phyloP scores from a whole-genome alignment of 2,329 filamentous ascomycete genomes.

The Talaromyces sp. region DNA sequence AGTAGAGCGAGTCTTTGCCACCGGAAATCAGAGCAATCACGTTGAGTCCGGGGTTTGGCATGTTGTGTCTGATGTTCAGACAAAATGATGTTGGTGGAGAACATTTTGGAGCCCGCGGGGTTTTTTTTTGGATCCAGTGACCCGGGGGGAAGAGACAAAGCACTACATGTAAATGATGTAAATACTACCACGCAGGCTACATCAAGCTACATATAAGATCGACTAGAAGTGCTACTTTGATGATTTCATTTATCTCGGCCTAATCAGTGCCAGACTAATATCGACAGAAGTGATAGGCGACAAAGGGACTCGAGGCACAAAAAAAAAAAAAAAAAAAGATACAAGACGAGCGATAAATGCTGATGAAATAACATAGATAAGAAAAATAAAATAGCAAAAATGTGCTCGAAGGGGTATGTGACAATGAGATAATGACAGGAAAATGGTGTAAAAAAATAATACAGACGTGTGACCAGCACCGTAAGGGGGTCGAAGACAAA shows the following conservation, averaged over 20 bases:
- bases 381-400: conserved; percentile 6
- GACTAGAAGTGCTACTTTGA: neutral
- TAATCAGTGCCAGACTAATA: conserved; percentile 1
- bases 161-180: neutral
- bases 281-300: neutral
- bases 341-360: conserved; percentile 1
- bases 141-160: too few species aligned
- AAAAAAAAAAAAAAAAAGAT: neutral
- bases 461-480: conserved; percentile 39
- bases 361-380: conserved; percentile 5
- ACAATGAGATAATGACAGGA: conserved; percentile 21
- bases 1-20: conserved; percentile 95
- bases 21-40: conserved; percentile 93
- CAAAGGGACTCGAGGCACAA: neutral
- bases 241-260: neutral
- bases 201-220: neutral
- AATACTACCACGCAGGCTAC: neutral
- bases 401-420: conserved; percentile 16
- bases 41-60: conserved; percentile 41
- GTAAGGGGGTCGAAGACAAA: conserved; percentile 13
- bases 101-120: too few species aligned
- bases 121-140: neutral
- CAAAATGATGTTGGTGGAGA: neutral
- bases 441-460: conserved; percentile 18
- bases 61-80: conserved; percentile 11